Evolutionary conservation across 2,329 filamentous ascomycete genomes (phyloP), one percentile per base, ranked within the genome.

Genomic region (Parascedosporium putredinis): DNA sequence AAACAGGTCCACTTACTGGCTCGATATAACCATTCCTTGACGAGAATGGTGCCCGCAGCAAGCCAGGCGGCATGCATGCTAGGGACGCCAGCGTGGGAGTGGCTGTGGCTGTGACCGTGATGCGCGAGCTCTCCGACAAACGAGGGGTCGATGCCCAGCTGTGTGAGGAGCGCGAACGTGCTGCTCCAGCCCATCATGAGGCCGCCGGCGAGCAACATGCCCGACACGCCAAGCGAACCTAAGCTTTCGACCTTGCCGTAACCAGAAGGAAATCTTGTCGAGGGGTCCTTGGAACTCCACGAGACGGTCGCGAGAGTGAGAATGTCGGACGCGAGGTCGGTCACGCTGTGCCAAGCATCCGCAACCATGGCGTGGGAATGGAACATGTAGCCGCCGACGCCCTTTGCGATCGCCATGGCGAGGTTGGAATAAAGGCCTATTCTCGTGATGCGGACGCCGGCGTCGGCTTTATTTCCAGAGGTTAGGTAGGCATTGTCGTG

Each of bases 221-320:
- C 83, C 57, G 90, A 96, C 29, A 98, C 93, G 14, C 91, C 93
- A 52, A 98, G 71, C 20, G 89, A 93, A 18, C 93, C 93, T 62
- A 98, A 70, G 60, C 89, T 95, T 72, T 98, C 93, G n/a, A 98
- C 79, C 71, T 98, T 98, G 62, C 93, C 93, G 63, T 95, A 98
- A 2, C 93, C 93, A 59, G 83, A 81, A 2, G 93, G 93, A 62
- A 95, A 98, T 36, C 78, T 78, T 50, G 85, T 77, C 9, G 86
- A 88, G 0, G 93, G 89, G 5, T 88, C 84, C 59, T 86, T 88
- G 53, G 97, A 70, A 52, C 90, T 95, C 82, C 87, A 95, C 18
- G 90, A 91, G 44, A 98, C 90, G 8, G 93, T 98, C 14, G 88
- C 87, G 18, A 98, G 77, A 1, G 93, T 98, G 65, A 96, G 81